These are phyloP conservation scores for Scheffersomyces ergatensis DNA, from an alignment of 805 yeast species.

Conservation along the genomic window DNA sequence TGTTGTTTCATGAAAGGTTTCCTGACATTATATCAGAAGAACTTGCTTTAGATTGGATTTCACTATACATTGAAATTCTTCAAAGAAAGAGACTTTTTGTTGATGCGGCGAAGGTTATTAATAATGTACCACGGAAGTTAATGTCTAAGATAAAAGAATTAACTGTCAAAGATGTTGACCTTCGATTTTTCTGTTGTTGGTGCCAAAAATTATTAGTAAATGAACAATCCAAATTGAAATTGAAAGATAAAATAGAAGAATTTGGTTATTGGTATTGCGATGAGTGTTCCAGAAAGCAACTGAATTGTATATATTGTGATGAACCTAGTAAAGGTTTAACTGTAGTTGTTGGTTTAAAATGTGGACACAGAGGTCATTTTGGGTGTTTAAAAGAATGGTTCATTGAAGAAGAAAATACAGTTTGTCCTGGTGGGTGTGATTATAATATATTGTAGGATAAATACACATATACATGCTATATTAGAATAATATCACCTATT, in stretches of 20 bases:
- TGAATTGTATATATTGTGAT: constrained; percentile 75
- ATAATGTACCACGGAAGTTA: constrained; percentile 34
- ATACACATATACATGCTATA: constrained; percentile 12
- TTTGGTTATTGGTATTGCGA: constrained; percentile 88
- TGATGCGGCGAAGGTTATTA: constrained; percentile 55
- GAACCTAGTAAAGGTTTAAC: constrained; percentile 73
- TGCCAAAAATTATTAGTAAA: constrained; percentile 62
- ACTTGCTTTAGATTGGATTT: constrained; percentile 53
- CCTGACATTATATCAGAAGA: constrained; percentile 16
- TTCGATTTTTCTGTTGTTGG: constrained; percentile 54
- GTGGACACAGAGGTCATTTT: constrained; percentile 89
- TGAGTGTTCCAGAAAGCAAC: constrained; percentile 56
- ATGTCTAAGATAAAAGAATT: constrained; percentile 24
- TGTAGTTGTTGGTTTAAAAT: constrained; percentile 52
- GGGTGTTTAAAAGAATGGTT: constrained; percentile 82
- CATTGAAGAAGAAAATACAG: constrained; percentile 55
- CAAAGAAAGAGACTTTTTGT: constrained; percentile 50
- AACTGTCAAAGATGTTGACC: constrained; percentile 33
- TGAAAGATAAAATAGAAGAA: constrained; percentile 14
- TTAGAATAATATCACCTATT: constrained; percentile 37
- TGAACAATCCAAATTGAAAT: constrained; percentile 46
- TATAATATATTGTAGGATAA: constrained; percentile 8
- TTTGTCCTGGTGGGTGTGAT: constrained; percentile 82
- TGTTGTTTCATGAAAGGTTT: constrained; percentile 45
- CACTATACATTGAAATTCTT: constrained; percentile 53